These are phyloP conservation scores for Conticribra guillardii DNA, from an alignment of 108 stramenopile genomes.

Conservation along the genomic window DNA sequence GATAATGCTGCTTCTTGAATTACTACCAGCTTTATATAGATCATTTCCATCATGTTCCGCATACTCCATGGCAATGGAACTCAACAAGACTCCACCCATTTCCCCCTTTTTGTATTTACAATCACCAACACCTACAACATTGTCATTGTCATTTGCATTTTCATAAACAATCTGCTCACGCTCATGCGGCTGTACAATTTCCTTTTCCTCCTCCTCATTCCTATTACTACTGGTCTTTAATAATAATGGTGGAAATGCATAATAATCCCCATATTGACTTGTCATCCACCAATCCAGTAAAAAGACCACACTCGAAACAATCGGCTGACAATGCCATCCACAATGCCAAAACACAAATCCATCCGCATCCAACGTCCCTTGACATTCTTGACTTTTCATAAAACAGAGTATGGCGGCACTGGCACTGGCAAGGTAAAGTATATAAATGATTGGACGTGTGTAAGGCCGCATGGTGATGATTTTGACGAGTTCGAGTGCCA, in stretches of 20 bases:
- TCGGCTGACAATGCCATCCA: slow-evolving; percentile 51
- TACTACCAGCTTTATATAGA: neutral
- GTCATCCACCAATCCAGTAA: slow-evolving; percentile 26
- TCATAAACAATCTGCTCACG: too few species aligned
- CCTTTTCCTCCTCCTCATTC: too few species aligned
- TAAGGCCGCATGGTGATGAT: slow-evolving; percentile 37
- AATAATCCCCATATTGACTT: slow-evolving; percentile 32
- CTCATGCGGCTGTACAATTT: too few species aligned
- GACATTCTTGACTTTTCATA: slow-evolving; percentile 40
- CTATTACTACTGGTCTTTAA: too few species aligned
- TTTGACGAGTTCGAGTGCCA: slow-evolving; percentile 42
- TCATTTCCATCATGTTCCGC: neutral
- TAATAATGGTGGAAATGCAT: slow-evolving; percentile 13
- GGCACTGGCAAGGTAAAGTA: slow-evolving; percentile 15
- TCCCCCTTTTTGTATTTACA: neutral
- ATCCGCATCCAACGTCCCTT: slow-evolving; percentile 25
- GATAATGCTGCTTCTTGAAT: neutral
- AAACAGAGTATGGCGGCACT: slow-evolving; percentile 33
- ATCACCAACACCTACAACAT: neutral
- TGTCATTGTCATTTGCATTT: neutral
- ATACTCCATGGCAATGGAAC: neutral
- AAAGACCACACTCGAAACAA: slow-evolving; percentile 23
- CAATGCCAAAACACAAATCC: slow-evolving; percentile 55
- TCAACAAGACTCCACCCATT: neutral
- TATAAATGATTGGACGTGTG: slow-evolving; percentile 42